Evolutionary conservation across 2,329 filamentous ascomycete genomes (phyloP).

Genomic region (Aspergillus fructus): DNA sequence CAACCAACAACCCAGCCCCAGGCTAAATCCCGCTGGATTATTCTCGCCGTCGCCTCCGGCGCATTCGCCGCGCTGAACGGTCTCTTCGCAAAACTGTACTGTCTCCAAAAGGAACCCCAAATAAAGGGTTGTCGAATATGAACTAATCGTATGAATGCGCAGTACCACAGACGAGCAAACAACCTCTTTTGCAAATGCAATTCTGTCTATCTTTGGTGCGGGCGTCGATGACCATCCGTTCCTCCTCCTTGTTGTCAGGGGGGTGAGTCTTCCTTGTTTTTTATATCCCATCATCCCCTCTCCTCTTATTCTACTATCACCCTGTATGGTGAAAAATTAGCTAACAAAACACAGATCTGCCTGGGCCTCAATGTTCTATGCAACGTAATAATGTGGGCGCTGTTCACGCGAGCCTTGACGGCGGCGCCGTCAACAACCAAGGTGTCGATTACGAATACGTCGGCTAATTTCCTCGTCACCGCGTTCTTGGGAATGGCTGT

Average conservation of each 20-base stretch:
- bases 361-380: conserved; percentile 62
- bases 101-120: neutral
- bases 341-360: conserved; percentile 48
- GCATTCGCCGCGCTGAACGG: conserved; percentile 64
- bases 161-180: conserved; percentile 64
- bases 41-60: conserved; percentile 61
- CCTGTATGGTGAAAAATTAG: neutral
- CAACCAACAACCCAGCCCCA: conserved; percentile 1
- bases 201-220: conserved; percentile 49
- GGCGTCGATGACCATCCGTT: conserved; percentile 32
- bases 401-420: conserved; percentile 63
- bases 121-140: neutral
- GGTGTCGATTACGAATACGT: conserved; percentile 64
- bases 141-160: neutral
- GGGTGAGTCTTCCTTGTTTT: conserved; percentile 42
- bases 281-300: too few species aligned
- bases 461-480: conserved; percentile 63
- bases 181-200: conserved; percentile 48
- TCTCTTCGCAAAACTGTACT: conserved; percentile 65
- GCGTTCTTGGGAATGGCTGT: conserved; percentile 59
- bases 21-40: conserved; percentile 44
- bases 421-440: conserved; percentile 61
- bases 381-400: conserved; percentile 64
- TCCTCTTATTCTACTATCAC: conserved; percentile 2
- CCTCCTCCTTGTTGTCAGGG: conserved; percentile 53